A percentile compares a stretch with the other conserved stretches of the same genome.
These are phyloP conservation scores for Beverwykella pulmonaria DNA, from an alignment of 495 filamentous ascomycete genomes.

Conservation along the genomic window DNA sequence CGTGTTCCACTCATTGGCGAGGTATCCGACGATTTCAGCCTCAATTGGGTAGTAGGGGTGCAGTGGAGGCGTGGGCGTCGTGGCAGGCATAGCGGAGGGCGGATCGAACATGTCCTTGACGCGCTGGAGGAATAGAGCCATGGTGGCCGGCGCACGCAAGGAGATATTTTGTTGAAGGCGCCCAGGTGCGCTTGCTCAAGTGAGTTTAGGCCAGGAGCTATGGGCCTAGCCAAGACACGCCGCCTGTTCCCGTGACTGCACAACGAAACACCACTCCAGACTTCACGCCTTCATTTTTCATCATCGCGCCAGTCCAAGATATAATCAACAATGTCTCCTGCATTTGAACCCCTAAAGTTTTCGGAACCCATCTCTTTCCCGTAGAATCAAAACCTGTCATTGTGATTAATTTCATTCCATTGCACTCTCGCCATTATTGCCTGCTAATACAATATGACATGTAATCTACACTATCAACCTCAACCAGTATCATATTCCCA, in stretches of 20 bases:
- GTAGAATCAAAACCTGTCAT: too few relatives aligned
- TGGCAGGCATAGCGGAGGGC: constrained; percentile 1
- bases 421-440: too few relatives aligned
- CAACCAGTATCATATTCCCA: too few relatives aligned
- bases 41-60: constrained; percentile 77
- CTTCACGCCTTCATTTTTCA: not conserved
- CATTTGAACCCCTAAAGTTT: too few relatives aligned
- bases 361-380: too few relatives aligned
- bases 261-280: not conserved
- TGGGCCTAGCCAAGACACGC: not conserved
- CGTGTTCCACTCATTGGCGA: constrained; percentile 58
- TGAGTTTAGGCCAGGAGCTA: not conserved
- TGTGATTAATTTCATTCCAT: too few relatives aligned
- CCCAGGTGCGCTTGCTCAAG: not conserved
- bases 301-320: not conserved
- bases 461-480: too few relatives aligned
- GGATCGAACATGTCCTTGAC: constrained; percentile 8
- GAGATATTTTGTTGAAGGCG: not conserved
- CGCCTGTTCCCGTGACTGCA: not conserved
- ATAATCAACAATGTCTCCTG: too few relatives aligned
- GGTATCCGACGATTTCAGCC: constrained; percentile 62
- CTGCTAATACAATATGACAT: too few relatives aligned
- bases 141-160: not conserved
- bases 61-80: not conserved
- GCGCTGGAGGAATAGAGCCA: constrained; percentile 6